Percentiles rank a stretch among this genome's conserved stretches.
These are phyloP conservation scores for Yamadazyma diospyri DNA, from an alignment of 1,139 yeast genomes.

Conservation along the genomic window DNA sequence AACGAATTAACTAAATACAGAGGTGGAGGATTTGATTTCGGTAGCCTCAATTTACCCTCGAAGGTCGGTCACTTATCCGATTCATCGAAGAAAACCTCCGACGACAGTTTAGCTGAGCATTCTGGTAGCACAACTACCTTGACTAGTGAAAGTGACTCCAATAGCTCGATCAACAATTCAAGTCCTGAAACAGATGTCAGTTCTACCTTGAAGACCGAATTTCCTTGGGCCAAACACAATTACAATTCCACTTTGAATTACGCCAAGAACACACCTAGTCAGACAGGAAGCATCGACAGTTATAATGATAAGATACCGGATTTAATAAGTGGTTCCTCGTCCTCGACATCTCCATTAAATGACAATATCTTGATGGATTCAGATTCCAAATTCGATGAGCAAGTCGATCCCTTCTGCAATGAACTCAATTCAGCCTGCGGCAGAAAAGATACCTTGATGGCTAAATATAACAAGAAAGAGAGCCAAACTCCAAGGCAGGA, in stretches of 20 bases:
- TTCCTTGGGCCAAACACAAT: constrained; percentile 32
- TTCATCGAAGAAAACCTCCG: constrained; percentile 10
- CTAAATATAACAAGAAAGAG: constrained; percentile 34
- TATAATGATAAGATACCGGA: constrained; percentile 27
- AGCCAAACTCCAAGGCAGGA: background rate
- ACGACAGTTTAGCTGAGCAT: background rate
- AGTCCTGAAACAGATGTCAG: constrained; percentile 23
- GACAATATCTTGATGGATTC: constrained; percentile 29
- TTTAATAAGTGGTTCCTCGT: constrained; percentile 33
- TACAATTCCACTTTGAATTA: constrained; percentile 15
- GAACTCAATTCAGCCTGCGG: constrained; percentile 83
- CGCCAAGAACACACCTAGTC: background rate
- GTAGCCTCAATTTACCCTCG: constrained; percentile 25
- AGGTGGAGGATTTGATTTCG: constrained; percentile 35
- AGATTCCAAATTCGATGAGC: constrained; percentile 35
- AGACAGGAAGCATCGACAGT: constrained; percentile 3
- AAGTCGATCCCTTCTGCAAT: constrained; percentile 64
- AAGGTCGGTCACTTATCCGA: constrained; percentile 27
- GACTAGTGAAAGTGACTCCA: constrained; percentile 11
- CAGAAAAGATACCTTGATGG: constrained; percentile 65
- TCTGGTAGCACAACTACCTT: constrained; percentile 17
- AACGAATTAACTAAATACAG: constrained; percentile 65
- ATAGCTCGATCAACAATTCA: constrained; percentile 16
- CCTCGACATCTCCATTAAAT: constrained; percentile 39
- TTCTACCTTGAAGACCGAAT: constrained; percentile 22